Conservation (phyloP, 768 basidiomycete species). For the Fomitopsis serialis region DNA sequence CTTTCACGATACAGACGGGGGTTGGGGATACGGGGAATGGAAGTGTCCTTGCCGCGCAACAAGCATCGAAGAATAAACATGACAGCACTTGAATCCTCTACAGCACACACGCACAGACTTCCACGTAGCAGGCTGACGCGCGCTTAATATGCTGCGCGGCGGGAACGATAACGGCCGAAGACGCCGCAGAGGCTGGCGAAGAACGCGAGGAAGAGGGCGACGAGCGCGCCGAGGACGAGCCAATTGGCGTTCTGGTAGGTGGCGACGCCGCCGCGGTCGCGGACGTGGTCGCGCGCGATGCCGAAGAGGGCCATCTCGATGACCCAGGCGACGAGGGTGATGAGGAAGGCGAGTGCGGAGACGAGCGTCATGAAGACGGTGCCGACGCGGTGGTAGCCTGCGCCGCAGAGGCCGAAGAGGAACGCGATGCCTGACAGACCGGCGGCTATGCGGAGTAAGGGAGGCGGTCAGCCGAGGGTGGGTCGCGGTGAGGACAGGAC, state of each 20-base stretch:
- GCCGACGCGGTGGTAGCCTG: slow-evolving; percentile 57
- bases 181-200: slow-evolving; percentile 61
- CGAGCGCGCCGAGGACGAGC: slow-evolving; percentile 72
- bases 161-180: slow-evolving; percentile 57
- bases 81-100: too few relatives aligned
- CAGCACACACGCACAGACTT: too few relatives aligned
- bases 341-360: slow-evolving; percentile 59
- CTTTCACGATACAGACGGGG: too few relatives aligned
- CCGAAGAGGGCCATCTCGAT: slow-evolving; percentile 81
- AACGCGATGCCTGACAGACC: slow-evolving; percentile 61
- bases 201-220: slow-evolving; percentile 60
- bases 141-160: slow-evolving; percentile 8
- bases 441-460: slow-evolving; percentile 37
- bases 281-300: slow-evolving; percentile 55
- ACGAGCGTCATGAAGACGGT: slow-evolving; percentile 75
- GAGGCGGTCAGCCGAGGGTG: slow-evolving; percentile 2
- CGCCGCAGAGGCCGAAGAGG: slow-evolving; percentile 65
- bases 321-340: slow-evolving; percentile 64
- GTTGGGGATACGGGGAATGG: too few relatives aligned
- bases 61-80: too few relatives aligned
- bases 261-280: slow-evolving; percentile 40
- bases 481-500: slow-evolving; percentile 17
- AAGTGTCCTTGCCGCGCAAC: too few relatives aligned
- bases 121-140: too few relatives aligned
- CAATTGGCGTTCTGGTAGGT: slow-evolving; percentile 79